Evolutionary conservation across 305 asterid genomes (phyloP).

Genomic region (Solanum hybrid): DNA sequence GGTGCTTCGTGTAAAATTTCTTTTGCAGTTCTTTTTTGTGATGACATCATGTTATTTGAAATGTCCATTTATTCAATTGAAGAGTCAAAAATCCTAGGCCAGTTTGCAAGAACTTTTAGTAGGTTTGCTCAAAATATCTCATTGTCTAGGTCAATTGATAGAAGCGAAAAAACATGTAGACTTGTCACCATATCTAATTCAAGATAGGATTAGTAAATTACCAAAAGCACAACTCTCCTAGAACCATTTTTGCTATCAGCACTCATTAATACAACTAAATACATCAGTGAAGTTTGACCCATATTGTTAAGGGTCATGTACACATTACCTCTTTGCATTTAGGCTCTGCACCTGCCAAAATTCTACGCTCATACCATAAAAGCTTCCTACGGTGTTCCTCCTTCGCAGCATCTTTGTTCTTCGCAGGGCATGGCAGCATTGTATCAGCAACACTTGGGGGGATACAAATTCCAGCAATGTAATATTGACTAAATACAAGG

Average conservation of each 20-base stretch:
- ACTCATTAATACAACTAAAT: neutral
- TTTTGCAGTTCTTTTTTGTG: neutral
- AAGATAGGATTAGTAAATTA: neutral
- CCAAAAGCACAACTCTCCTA: neutral
- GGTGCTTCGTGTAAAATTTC: neutral
- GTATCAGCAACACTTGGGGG: constrained; percentile 41
- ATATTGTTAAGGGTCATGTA: neutral
- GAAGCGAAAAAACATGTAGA: constrained; percentile 16
- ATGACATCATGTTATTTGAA: neutral
- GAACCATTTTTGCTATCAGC: neutral
- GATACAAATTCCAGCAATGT: constrained; percentile 62
- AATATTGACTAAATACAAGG: constrained; percentile 64
- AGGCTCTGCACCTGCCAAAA: constrained; percentile 20
- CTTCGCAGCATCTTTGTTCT: neutral
- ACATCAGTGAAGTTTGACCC: neutral
- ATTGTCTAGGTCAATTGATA: constrained; percentile 20
- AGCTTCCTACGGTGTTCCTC: constrained; percentile 38
- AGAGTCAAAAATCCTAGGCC: neutral
- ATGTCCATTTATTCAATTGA: neutral
- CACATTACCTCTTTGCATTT: constrained; percentile 40
- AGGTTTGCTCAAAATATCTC: neutral
- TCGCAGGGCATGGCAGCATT: constrained; percentile 52
- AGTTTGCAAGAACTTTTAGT: neutral
- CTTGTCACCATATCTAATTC: neutral
- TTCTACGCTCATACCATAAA: constrained; percentile 51